Conservation (phyloP, 129 eudicot genomes). For the Escallonia herrerae region DNA sequence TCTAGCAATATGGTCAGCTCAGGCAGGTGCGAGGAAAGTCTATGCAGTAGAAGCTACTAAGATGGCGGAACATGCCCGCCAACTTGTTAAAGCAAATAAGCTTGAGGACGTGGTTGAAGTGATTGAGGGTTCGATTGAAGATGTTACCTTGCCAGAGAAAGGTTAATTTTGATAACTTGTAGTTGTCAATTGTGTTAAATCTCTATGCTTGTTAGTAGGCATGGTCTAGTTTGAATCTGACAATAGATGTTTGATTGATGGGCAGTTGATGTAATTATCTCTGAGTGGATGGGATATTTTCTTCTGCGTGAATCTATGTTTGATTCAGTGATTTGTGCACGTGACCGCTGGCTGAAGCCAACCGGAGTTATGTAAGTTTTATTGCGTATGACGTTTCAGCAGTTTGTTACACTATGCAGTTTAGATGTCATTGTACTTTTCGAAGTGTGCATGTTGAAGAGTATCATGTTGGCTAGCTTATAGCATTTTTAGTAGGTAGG, state of each 20-base stretch:
- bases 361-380: slow-evolving; percentile 85
- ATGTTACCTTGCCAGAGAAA: slow-evolving; percentile 73
- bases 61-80: slow-evolving; percentile 81
- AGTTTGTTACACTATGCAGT: neutral
- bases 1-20: slow-evolving; percentile 93
- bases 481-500: too few relatives aligned
- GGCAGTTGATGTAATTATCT: slow-evolving; percentile 94
- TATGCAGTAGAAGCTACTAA: slow-evolving; percentile 97
- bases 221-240: neutral
- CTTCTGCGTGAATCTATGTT: slow-evolving; percentile 99
- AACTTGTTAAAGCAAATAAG: slow-evolving; percentile 70
- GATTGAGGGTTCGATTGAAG: slow-evolving; percentile 89
- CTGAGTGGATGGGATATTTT: slow-evolving; percentile 99
- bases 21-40: slow-evolving; percentile 91
- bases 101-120: slow-evolving; percentile 74
- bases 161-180: slow-evolving; percentile 27
- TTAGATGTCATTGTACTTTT: neutral
- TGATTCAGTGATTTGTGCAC: slow-evolving; percentile 92
- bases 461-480: too few relatives aligned
- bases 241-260: slow-evolving; percentile 4
- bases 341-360: slow-evolving; percentile 96
- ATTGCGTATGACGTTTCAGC: neutral
- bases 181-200: neutral
- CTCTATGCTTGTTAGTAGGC: neutral
- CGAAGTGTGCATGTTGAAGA: too few relatives aligned